Evolutionary conservation across 1,284 basidiomycete species (phyloP), one percentile per base, ranked within the genome.

Genomic region (Lentinus polychrous): DNA sequence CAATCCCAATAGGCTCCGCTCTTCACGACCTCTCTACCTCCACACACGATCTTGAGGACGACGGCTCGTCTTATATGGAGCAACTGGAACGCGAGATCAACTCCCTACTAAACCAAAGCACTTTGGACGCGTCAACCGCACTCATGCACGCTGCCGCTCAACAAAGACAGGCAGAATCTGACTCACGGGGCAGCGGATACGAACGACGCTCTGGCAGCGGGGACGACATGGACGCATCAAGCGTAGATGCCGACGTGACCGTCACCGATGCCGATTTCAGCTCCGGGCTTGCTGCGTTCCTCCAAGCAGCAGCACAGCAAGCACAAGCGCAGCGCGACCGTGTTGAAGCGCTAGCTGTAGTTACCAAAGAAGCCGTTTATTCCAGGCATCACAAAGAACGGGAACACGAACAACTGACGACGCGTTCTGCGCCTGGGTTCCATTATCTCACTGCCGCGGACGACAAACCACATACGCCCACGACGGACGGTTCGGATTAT

Each of bases 81-180:
- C 74, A 83, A 61, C 73, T 89, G 8, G 85, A 86, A 60, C 81
- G 78, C 55, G 84, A 89, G 66, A 81, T 89, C 50, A 77, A 80
- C 15, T 76, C 72, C 33, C 67, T 89, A 6, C 71, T 89, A 24
- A 78, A 79, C 57, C 83, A 86, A 66, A 84, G 83, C 56, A 76
- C 79, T 38, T 76, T 81, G 23, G 78, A 78, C 15, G 75, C 79
- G 20, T 78, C 79, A 40, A 76, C 76, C 3, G 79, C 79, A 36
- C 60, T 83, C 11, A 61, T 83, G 2, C 77, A 62, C 54, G 79
- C 81, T 38, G 78, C 81, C 33, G 78, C 76, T 4, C 78, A 80
- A 58, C 80, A 83, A 56, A 70, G 74, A 34, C 80, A 81, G 52
- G 72, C 72, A 39, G 71, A 68, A 45, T 61, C 71, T 46, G 64